Base-by-base conservation (phyloP, 2,329 filamentous ascomycete genomes). In the Epichloe hybrida region DNA sequence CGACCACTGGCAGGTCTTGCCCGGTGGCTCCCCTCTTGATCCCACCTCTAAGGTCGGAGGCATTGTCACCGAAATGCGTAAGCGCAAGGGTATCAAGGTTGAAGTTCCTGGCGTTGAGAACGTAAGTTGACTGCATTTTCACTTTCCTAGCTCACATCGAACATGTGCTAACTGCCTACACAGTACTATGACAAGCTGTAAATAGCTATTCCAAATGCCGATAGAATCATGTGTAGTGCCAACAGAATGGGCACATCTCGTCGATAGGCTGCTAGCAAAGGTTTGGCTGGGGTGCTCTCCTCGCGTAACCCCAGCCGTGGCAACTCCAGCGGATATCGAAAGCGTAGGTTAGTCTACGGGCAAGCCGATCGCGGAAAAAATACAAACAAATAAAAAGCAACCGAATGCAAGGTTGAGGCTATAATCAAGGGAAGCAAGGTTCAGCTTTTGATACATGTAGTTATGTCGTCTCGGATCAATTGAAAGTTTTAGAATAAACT, bases 101-200 rank as follows among this genome's bases (percentile, higher is more conserved):
- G 81, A 88, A 66, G 86, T 96, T 70, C 91, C 93, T 64, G 87
- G 85, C 70, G 84, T 89, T 77, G 88, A 88, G 70, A 95, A 96
- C 81, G 88, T 93, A 82, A 88, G 88, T 86, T 58, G 52, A 4
- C 17, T 39, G 4, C 35, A 53, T 37, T 31, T 15, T 36, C 5
- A 8, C 23, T 7, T 5, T 42, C 7, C 11, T 45, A 31, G 20
- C 36, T 3, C 39, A 31, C 38, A 34, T 27, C 39, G 17, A 31
- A 43, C 31, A 46, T 27, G 23, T 43, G 51, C 59, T 59, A 64
- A 63, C 66, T 38, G 5, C 5, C 1, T 50, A 34, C 17, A 44
- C 45, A 95, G 87, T 95, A 95, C 85, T 95, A 95, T 76, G 89
- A 96, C 84, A 96, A 96, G 86, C 84, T 96, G 78, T 96, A 95